Evolutionary conservation across 179 eudicot species (phyloP), one percentile per base, ranked within the genome.

Genomic region (Gypsophila paniculata): DNA sequence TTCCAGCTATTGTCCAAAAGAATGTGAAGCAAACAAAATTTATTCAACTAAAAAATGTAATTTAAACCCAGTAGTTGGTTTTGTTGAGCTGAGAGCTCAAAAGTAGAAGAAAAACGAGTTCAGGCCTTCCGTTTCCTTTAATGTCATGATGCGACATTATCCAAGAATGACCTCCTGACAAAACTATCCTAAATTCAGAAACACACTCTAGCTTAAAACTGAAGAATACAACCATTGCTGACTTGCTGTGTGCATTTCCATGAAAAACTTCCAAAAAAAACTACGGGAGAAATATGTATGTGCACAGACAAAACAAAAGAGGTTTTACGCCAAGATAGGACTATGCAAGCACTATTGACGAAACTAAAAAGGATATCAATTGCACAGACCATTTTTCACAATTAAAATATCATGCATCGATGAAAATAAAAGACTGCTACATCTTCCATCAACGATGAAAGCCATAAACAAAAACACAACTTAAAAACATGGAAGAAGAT

Each of bases 401-500:
- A 8, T 21, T 19, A 21, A 55, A 4, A 58, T 4, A 58, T 23
- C 34, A 58, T 22, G 62, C 22, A 68, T 12, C 61, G 38, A 54
- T 60, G 22, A 64, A 76, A 5, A 58, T 48, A 29, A 29, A 59
- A 23, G 44, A 59, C 14, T 42, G 32, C 26, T 52, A 42, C 19
- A 23, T 6, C 23, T 54, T 18, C 34, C 15, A 34, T 17, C 23
- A 63, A 36, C n/a, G 17, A 29, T 25, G 18, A 13, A 14, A 55
- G 58, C 11, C 34, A 6, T 61, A 22, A 15, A 55, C 15, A 29
- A 32, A 10, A 55, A 9, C 19, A 29, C 25, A 65, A 15, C 42
- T 42, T 11, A 51, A 22, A 54, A 52, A 49, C 44, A 61, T 25
- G 55, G 8, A 22, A 11, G 29, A 65, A 21, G 15, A 21, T 86